phyloP scores from a whole-genome alignment of 306 rosid genomes.

The Quercus glauca region DNA sequence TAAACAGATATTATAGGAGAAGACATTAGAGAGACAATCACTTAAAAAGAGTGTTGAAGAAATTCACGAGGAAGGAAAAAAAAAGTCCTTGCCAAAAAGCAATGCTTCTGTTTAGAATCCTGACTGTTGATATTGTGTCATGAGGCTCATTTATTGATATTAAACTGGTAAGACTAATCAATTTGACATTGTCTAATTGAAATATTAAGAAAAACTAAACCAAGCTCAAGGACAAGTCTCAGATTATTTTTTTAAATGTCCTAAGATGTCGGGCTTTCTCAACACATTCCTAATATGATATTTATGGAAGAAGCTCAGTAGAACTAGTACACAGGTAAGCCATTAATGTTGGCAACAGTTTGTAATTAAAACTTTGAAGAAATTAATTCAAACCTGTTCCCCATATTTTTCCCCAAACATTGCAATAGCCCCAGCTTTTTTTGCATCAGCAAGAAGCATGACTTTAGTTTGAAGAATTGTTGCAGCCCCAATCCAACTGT shows the following conservation, averaged over 20 bases:
- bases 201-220: background rate
- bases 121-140: background rate
- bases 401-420: conserved; percentile 98
- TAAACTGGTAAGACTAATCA: background rate
- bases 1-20: background rate
- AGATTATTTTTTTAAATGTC: background rate
- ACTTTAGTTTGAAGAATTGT: conserved; percentile 76
- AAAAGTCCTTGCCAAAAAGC: background rate
- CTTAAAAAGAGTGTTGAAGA: background rate
- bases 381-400: conserved; percentile 64
- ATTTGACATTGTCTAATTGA: background rate
- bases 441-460: conserved; percentile 85
- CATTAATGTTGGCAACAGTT: background rate
- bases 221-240: background rate
- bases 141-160: background rate
- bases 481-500: conserved; percentile 78
- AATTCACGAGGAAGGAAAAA: background rate
- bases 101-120: background rate
- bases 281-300: background rate
- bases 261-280: conserved; percentile 3
- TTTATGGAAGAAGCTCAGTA: conserved; percentile 13
- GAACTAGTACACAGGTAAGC: conserved; percentile 14
- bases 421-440: conserved; percentile 88
- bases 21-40: background rate
- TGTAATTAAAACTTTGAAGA: background rate